phyloP scores from a whole-genome alignment of 345 rosid genomes.

The Noccaea bulbosa region DNA sequence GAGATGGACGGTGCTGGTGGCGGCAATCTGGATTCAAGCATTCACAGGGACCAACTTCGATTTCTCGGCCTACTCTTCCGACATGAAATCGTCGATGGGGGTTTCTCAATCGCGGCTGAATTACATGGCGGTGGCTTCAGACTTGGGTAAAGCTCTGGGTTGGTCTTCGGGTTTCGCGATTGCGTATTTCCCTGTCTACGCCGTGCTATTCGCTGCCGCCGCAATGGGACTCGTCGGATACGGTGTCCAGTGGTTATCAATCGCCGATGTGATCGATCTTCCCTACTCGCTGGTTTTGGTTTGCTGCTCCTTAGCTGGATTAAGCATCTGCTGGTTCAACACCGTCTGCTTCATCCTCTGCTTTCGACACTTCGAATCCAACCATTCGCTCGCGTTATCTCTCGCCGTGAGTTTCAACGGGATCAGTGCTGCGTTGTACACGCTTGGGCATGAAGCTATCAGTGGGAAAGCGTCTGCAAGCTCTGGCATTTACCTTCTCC shows the following conservation, averaged over 20 bases:
- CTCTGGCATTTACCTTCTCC: conserved; percentile 58
- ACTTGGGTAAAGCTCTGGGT: conserved; percentile 76
- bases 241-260: conserved; percentile 74
- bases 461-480: conserved; percentile 42
- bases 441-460: conserved; percentile 62
- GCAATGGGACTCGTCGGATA: conserved; percentile 61
- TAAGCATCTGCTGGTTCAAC: conserved; percentile 95
- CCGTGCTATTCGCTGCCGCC: conserved; percentile 60
- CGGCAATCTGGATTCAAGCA: conserved; percentile 79
- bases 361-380: conserved; percentile 63
- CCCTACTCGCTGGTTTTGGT: conserved; percentile 72
- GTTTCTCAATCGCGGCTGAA: conserved; percentile 73
- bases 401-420: conserved; percentile 80
- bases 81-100: conserved; percentile 61
- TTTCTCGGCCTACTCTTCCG: conserved; percentile 73
- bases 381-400: conserved; percentile 69
- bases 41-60: conserved; percentile 85
- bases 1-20: conserved; percentile 71
- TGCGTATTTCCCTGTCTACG: conserved; percentile 56
- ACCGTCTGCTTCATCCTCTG: conserved; percentile 78
- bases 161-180: conserved; percentile 73
- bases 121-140: conserved; percentile 76
- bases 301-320: conserved; percentile 70
- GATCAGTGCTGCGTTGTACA: conserved; percentile 71
- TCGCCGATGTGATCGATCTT: conserved; percentile 47